phyloP scores from a whole-genome alignment of 768 basidiomycete genomes.

The Boletus pseudopeckii region DNA sequence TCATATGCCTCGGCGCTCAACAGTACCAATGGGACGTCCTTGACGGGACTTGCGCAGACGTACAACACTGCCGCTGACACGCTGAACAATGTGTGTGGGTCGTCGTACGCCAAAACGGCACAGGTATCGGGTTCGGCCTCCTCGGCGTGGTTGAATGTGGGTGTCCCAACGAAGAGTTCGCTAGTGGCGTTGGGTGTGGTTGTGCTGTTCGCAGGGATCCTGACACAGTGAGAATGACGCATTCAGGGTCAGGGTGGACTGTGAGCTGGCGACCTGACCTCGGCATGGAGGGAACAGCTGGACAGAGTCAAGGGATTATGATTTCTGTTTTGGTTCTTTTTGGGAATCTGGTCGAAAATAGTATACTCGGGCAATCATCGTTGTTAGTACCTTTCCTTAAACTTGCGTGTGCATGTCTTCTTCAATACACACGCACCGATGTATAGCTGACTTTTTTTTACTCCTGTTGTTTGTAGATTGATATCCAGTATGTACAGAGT shows the following conservation, averaged over 20 bases:
- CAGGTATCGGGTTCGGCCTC: slow-evolving; percentile 10
- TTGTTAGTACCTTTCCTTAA: background rate
- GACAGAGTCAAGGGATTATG: background rate
- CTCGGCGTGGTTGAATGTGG: slow-evolving; percentile 7
- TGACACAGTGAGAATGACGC: too few species aligned
- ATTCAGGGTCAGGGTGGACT: background rate
- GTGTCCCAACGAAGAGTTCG: slow-evolving; percentile 2
- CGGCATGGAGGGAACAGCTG: background rate
- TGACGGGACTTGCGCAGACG: slow-evolving; percentile 41
- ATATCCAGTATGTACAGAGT: background rate
- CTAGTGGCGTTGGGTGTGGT: slow-evolving; percentile 10
- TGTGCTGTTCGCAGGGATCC: slow-evolving; percentile 8
- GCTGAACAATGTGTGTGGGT: slow-evolving; percentile 50
- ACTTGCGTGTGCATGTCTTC: background rate
- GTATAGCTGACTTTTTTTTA: background rate
- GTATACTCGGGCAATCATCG: background rate
- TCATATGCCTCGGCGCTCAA: slow-evolving; percentile 47
- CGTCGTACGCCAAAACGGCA: slow-evolving; percentile 37
- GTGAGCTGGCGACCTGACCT: background rate
- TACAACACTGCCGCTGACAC: slow-evolving; percentile 47
- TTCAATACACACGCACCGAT: background rate
- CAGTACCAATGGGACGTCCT: slow-evolving; percentile 30
- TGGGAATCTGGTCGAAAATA: background rate
- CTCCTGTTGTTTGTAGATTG: slow-evolving; percentile 1
- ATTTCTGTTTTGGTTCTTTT: background rate